Percentiles rank a stretch among this genome's conserved stretches.
These are phyloP conservation scores for Aureobasidium zeae DNA, from an alignment of 2,329 filamentous ascomycete species.

Conservation along the genomic window DNA sequence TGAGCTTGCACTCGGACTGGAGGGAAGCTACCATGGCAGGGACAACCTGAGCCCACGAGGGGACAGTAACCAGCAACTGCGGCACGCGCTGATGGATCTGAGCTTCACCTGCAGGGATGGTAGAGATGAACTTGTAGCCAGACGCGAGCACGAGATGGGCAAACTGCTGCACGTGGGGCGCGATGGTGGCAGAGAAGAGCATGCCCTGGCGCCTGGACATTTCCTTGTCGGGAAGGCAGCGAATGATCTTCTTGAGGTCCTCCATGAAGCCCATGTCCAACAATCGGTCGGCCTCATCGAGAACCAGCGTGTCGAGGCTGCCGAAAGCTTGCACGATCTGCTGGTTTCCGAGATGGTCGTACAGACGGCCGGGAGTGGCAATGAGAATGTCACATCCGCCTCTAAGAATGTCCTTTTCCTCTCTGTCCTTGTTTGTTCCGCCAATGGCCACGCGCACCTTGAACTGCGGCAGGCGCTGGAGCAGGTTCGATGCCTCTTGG, in stretches of 20 bases:
- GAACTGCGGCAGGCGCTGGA: conserved; percentile 70
- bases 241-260: conserved; percentile 44
- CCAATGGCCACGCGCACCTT: conserved; percentile 44
- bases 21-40: conserved; percentile 8
- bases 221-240: conserved; percentile 42
- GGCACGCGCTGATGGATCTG: conserved; percentile 41
- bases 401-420: conserved; percentile 62
- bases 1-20: conserved; percentile 11
- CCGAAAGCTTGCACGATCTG: conserved; percentile 38
- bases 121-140: conserved; percentile 35
- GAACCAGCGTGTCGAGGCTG: conserved; percentile 37
- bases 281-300: conserved; percentile 81
- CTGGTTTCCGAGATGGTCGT: conserved; percentile 70
- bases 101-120: conserved; percentile 36
- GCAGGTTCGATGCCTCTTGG: conserved; percentile 64
- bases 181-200: conserved; percentile 41
- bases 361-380: conserved; percentile 75
- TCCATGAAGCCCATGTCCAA: conserved; percentile 46
- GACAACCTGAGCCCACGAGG: conserved; percentile 15
- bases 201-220: conserved; percentile 40
- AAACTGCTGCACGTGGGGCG: conserved; percentile 37
- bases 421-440: conserved; percentile 33
- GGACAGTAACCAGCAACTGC: conserved; percentile 36
- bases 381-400: conserved; percentile 71
- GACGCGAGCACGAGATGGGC: conserved; percentile 37